These are phyloP conservation scores for Ilyonectria robusta DNA, from an alignment of 2,329 filamentous ascomycete species.

Conservation along the genomic window DNA sequence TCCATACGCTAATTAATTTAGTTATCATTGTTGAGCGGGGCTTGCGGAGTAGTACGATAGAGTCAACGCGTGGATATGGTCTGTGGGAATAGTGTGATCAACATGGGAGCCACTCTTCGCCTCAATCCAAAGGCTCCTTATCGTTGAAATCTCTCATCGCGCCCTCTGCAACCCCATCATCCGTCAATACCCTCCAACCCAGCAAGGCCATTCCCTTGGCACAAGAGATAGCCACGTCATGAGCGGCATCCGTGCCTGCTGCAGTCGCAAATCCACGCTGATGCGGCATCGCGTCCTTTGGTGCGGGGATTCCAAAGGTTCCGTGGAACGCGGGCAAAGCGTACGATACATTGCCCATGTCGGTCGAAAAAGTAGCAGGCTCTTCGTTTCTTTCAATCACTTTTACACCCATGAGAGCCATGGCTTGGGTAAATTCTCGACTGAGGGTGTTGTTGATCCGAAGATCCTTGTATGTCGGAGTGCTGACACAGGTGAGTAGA, in stretches of 20 bases:
- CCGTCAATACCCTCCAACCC: conserved; percentile 47
- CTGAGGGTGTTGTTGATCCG: conserved; percentile 61
- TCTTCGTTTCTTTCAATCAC: conserved; percentile 54
- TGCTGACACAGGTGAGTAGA: conserved; percentile 34
- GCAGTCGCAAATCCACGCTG: conserved; percentile 59
- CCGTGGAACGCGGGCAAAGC: conserved; percentile 63
- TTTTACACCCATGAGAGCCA: conserved; percentile 56
- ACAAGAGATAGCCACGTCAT: conserved; percentile 57
- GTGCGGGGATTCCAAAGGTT: conserved; percentile 60
- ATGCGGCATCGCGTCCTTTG: conserved; percentile 54
- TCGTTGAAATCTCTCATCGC: conserved; percentile 30
- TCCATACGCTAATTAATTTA: too few relatives aligned
- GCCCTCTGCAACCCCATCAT: conserved; percentile 36
- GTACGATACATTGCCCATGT: conserved; percentile 68
- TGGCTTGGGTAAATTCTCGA: conserved; percentile 58
- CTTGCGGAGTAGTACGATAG: too few relatives aligned
- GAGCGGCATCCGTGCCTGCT: conserved; percentile 57
- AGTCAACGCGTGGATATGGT: too few relatives aligned
- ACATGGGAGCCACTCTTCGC: too few relatives aligned
- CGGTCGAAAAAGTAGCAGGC: conserved; percentile 58
- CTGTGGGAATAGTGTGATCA: too few relatives aligned
- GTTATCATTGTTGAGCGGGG: too few relatives aligned
- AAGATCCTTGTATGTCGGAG: conserved; percentile 60
- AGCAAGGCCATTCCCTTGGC: conserved; percentile 60
- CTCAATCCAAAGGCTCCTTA: not conserved